phyloP scores from a whole-genome alignment of 495 filamentous ascomycete genomes.

The Xylaria sp. region DNA sequence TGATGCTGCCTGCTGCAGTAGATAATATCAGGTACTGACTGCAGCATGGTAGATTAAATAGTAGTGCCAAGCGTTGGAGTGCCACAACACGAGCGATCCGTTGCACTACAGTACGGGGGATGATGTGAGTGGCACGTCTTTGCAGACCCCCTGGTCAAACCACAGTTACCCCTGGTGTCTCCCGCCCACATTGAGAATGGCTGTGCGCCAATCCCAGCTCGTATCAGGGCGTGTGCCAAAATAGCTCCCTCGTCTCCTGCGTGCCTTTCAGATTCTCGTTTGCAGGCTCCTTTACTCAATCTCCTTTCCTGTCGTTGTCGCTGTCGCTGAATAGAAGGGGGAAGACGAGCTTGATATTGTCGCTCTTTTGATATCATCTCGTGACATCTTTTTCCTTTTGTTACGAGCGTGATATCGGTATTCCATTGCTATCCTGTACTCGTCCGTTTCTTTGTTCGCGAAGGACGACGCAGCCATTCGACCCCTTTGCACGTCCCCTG shows the following conservation, averaged over 20 bases:
- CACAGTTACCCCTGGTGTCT: constrained; percentile 14
- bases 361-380: constrained; percentile 25
- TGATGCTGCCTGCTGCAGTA: neutral
- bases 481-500: constrained; percentile 34
- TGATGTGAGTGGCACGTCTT: constrained; percentile 3
- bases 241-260: constrained; percentile 21
- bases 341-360: constrained; percentile 16
- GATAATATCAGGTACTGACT: neutral
- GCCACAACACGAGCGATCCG: constrained; percentile 10
- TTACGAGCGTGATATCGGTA: neutral
- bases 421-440: constrained; percentile 15
- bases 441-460: constrained; percentile 31
- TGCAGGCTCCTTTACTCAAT: neutral
- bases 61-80: constrained; percentile 9
- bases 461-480: constrained; percentile 33
- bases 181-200: constrained; percentile 12
- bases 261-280: constrained; percentile 12
- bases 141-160: constrained; percentile 17
- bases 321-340: constrained; percentile 1
- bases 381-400: neutral
- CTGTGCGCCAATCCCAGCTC: constrained; percentile 25
- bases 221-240: constrained; percentile 22
- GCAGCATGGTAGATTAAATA: neutral
- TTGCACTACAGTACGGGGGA: neutral
- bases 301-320: constrained; percentile 9